Conservation (phyloP, 805 yeast genomes). For the Saccharomycopsis microspora region DNA sequence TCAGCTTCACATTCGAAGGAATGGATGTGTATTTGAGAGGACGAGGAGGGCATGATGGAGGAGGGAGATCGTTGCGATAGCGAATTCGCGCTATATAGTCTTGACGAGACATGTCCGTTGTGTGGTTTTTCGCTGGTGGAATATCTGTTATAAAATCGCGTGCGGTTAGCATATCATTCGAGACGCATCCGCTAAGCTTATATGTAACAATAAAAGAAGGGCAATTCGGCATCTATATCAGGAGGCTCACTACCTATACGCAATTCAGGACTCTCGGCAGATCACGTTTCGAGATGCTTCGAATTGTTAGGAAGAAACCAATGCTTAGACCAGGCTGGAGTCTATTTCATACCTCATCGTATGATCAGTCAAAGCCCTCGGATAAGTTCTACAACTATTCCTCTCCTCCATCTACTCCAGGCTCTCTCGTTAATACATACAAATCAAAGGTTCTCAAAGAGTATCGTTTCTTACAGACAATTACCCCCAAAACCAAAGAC, state of each 20-base stretch:
- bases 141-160: too few species aligned
- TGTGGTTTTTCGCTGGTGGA: too few species aligned
- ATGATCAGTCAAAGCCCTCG: not conserved
- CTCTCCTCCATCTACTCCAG: not conserved
- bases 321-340: not conserved
- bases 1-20: constrained; percentile 30
- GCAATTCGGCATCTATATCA: too few species aligned
- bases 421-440: constrained; percentile 2
- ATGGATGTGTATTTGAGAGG: constrained; percentile 41
- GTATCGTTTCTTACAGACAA: constrained; percentile 4
- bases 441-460: constrained; percentile 5
- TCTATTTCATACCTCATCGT: not conserved
- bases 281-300: too few species aligned
- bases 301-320: too few species aligned
- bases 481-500: constrained; percentile 5
- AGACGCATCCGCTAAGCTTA: too few species aligned
- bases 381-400: not conserved
- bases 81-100: constrained; percentile 75
- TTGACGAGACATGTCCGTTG: constrained; percentile 32
- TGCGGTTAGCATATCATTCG: too few species aligned
- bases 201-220: too few species aligned
- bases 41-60: constrained; percentile 89
- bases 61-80: constrained; percentile 80
- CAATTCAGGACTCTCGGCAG: too few species aligned
- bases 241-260: too few species aligned